phyloP scores from a whole-genome alignment of 164 flowering plant genomes.

The Piper longum region DNA sequence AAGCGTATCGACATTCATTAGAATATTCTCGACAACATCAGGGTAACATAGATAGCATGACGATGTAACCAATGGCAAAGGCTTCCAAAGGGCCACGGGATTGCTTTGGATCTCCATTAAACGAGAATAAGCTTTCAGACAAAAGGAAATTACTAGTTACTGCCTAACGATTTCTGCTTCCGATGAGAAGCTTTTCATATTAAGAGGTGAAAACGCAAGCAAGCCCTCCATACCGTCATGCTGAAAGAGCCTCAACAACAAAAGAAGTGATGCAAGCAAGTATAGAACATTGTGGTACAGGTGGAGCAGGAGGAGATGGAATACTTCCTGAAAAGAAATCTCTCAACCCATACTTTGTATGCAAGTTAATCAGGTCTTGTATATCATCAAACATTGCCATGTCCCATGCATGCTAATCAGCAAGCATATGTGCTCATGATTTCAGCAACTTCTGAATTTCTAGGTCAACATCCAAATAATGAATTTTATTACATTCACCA shows the following conservation, averaged over 20 bases:
- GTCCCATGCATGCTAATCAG: conserved; percentile 73
- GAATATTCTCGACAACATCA: conserved; percentile 32
- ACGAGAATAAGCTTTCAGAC: conserved; percentile 43
- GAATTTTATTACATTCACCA: conserved; percentile 34
- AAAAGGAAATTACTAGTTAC: conserved; percentile 32
- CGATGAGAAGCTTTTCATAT: conserved; percentile 35
- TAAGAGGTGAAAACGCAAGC: conserved; percentile 49
- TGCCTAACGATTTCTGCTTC: conserved; percentile 44
- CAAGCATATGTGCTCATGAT: conserved; percentile 57
- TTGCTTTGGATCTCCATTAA: conserved; percentile 31
- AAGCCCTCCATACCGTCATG: conserved; percentile 68
- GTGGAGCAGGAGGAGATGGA: conserved; percentile 60
- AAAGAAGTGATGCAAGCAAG: conserved; percentile 52
- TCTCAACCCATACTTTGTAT: conserved; percentile 26
- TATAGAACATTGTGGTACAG: conserved; percentile 47
- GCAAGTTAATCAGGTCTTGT: conserved; percentile 36
- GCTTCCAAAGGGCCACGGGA: conserved; percentile 58
- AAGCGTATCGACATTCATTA: conserved; percentile 41
- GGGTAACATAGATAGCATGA: conserved; percentile 58
- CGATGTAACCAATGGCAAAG: conserved; percentile 50
- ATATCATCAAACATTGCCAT: conserved; percentile 27
- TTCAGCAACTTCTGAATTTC: conserved; percentile 38
- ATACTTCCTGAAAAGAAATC: conserved; percentile 27
- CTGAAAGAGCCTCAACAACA: conserved; percentile 41
- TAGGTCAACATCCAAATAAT: conserved; percentile 30